Conservation (phyloP, 1,284 basidiomycete species). For the Ganoderma meredithae region DNA sequence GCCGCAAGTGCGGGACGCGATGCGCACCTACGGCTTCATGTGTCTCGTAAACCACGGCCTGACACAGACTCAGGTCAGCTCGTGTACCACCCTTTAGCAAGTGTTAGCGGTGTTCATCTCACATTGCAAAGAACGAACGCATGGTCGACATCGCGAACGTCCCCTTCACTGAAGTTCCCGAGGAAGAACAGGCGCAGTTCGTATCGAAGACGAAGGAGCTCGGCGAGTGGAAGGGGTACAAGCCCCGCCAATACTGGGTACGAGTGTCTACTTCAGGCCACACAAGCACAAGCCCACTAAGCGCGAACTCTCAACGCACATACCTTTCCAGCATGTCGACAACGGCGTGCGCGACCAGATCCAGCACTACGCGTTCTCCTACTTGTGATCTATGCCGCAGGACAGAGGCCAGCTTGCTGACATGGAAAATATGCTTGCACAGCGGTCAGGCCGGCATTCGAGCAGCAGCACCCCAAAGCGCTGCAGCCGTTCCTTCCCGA, state of each 20-base stretch:
- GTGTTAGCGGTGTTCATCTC: no score
- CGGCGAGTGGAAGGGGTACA: slow-evolving; percentile 68
- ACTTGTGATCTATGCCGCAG: slow-evolving; percentile 10
- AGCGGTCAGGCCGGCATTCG: slow-evolving; percentile 17
- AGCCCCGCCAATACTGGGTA: slow-evolving; percentile 63
- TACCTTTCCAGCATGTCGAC: slow-evolving; percentile 53
- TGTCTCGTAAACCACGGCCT: slow-evolving; percentile 69
- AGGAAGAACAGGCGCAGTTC: slow-evolving; percentile 65
- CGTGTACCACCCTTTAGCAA: no score
- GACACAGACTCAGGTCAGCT: slow-evolving; percentile 49
- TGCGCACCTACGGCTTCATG: slow-evolving; percentile 69
- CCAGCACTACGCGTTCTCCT: slow-evolving; percentile 58
- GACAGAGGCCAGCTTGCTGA: neutral
- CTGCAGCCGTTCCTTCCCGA: slow-evolving; percentile 51
- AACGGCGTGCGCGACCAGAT: slow-evolving; percentile 66
- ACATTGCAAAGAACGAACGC: slow-evolving; percentile 33
- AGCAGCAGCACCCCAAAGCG: slow-evolving; percentile 43
- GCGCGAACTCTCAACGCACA: neutral
- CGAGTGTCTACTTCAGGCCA: neutral
- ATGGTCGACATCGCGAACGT: slow-evolving; percentile 32
- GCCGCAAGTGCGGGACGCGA: slow-evolving; percentile 60
- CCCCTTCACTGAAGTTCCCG: slow-evolving; percentile 54
- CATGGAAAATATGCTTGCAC: neutral
- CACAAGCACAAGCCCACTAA: no score
- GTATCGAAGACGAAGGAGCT: slow-evolving; percentile 55